Evolutionary conservation across 306 rosid species (phyloP).

Genomic region (Carpinus viminea): DNA sequence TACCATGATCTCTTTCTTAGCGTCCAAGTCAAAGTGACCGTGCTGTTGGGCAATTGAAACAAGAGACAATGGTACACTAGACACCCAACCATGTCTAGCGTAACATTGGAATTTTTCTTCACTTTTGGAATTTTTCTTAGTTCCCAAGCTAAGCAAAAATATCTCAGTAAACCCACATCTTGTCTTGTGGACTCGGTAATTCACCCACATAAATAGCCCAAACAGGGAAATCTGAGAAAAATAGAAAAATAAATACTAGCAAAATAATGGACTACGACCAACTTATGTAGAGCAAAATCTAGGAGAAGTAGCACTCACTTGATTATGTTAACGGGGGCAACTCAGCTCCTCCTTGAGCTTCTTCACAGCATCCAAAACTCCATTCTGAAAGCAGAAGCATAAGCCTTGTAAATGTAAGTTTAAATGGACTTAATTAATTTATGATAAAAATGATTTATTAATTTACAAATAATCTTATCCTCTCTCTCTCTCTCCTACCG

Average conservation of each 20-base stretch:
- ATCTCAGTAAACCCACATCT: background rate
- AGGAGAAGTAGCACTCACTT: conserved; percentile 8
- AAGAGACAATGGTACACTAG: too few species aligned
- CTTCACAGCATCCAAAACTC: conserved; percentile 65
- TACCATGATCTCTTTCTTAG: too few species aligned
- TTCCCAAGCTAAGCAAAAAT: background rate
- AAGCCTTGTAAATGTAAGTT: conserved; percentile 14
- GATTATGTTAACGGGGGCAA: conserved; percentile 18
- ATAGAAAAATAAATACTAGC: background rate
- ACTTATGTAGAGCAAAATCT: background rate
- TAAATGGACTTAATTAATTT: background rate
- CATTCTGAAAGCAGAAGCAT: conserved; percentile 54
- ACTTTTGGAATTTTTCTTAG: background rate
- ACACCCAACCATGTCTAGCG: background rate
- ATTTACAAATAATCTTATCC: background rate
- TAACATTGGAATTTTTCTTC: too few species aligned
- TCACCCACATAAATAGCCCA: background rate
- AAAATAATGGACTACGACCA: background rate
- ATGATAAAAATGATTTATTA: background rate
- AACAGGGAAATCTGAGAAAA: background rate
- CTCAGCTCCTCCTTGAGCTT: conserved; percentile 57
- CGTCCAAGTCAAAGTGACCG: too few species aligned
- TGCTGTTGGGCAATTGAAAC: too few species aligned
- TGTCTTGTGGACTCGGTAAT: background rate
- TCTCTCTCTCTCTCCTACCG: background rate